A percentile compares a stretch with the other conserved stretches of the same genome.
Evolutionary conservation across 202 grass and related monocot genomes (phyloP).

Genomic region (Schoenoplectus triqueter): DNA sequence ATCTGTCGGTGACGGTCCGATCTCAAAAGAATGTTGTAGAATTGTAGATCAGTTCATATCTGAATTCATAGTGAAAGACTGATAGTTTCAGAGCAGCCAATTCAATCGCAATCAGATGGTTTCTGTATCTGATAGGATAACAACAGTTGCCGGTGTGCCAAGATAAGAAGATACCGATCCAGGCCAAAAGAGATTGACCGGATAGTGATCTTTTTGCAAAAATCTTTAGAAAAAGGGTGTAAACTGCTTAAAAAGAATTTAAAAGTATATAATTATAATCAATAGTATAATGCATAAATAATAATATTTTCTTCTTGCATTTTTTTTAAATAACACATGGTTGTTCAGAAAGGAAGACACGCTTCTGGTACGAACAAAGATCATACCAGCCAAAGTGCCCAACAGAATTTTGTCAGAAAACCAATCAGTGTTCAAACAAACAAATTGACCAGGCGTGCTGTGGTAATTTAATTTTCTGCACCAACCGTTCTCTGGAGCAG

Average conservation of each 20-base stretch:
- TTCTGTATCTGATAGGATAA: neutral
- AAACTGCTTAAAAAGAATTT: neutral
- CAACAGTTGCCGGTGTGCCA: neutral
- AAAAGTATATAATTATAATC: neutral
- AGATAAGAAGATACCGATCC: neutral
- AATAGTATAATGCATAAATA: neutral
- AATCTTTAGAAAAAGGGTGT: neutral
- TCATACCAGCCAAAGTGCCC: neutral
- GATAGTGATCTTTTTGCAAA: neutral
- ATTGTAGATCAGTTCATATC: neutral
- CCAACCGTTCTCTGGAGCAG: neutral
- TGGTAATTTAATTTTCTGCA: neutral
- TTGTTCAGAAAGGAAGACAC: neutral
- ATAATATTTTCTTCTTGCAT: too few relatives aligned
- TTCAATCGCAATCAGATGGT: neutral
- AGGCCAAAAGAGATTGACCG: neutral
- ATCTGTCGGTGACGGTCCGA: neutral
- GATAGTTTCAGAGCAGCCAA: neutral
- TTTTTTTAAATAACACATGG: neutral
- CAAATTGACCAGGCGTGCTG: neutral
- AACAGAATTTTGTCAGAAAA: conserved; percentile 7
- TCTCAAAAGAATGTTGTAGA: neutral
- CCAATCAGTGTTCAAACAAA: conserved; percentile 7
- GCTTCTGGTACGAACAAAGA: neutral
- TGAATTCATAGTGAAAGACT: neutral